phyloP scores from a whole-genome alignment of 495 filamentous ascomycete species.

The Parachaetomium inaequale region DNA sequence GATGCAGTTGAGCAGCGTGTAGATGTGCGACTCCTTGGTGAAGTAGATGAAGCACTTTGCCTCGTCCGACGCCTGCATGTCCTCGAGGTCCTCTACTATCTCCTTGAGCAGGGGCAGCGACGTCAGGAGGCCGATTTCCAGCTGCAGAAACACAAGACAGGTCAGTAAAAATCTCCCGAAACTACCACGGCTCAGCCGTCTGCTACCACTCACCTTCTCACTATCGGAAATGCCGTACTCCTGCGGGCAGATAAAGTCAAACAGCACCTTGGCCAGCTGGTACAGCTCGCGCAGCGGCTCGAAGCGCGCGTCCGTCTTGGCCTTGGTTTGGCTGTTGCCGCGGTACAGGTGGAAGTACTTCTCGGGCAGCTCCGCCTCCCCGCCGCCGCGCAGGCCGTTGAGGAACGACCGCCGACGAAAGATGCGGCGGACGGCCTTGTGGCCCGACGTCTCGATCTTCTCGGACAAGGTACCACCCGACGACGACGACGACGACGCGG shows the following conservation, averaged over 20 bases:
- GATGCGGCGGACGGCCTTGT: conserved; percentile 48
- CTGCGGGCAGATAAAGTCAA: conserved; percentile 97
- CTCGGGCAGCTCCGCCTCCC: conserved; percentile 47
- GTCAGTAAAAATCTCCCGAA: conserved; percentile 11
- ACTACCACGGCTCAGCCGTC: background rate
- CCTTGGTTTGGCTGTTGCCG: conserved; percentile 71
- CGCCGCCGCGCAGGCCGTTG: conserved; percentile 34
- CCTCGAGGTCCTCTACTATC: conserved; percentile 94
- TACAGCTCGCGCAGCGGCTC: conserved; percentile 89
- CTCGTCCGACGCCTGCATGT: conserved; percentile 88
- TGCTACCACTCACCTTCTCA: conserved; percentile 60
- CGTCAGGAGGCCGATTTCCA: conserved; percentile 94
- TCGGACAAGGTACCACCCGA: conserved; percentile 29
- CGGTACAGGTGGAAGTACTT: conserved; percentile 87
- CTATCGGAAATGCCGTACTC: conserved; percentile 93
- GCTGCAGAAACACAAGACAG: conserved; percentile 29
- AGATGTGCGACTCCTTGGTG: conserved; percentile 98
- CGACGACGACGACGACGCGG: no score
- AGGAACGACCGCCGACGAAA: conserved; percentile 52
- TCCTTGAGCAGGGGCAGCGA: conserved; percentile 89
- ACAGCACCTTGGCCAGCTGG: conserved; percentile 86
- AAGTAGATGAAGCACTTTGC: conserved; percentile 98
- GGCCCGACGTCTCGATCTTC: conserved; percentile 35
- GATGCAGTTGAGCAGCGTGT: conserved; percentile 96
- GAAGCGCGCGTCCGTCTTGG: conserved; percentile 78